Evolutionary conservation across 352 stramenopile genomes (phyloP).

Genomic region (Phytophthora agathidicida): DNA sequence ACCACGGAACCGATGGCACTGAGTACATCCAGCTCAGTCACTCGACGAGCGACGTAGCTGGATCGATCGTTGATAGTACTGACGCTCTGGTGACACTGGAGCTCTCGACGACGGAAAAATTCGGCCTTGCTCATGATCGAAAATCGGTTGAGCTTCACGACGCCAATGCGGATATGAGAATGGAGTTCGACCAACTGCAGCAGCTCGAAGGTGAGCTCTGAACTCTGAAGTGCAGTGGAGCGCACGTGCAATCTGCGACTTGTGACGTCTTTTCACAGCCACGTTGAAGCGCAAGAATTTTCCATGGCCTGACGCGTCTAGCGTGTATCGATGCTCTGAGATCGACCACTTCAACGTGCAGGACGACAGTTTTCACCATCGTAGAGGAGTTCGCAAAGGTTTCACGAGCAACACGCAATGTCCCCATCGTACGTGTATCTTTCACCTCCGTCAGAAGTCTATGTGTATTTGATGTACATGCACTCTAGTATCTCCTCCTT

Average conservation of each 20-base stretch:
- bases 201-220: background rate
- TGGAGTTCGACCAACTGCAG: background rate
- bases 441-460: background rate
- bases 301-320: slow-evolving; percentile 12
- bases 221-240: slow-evolving; percentile 9
- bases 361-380: slow-evolving; percentile 5
- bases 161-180: slow-evolving; percentile 12
- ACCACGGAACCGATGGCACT: slow-evolving; percentile 12
- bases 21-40: slow-evolving; percentile 15
- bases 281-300: slow-evolving; percentile 30
- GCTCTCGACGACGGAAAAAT: slow-evolving; percentile 17
- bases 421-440: slow-evolving; percentile 2
- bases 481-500: background rate
- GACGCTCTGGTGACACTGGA: slow-evolving; percentile 10
- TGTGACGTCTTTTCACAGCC: slow-evolving; percentile 19
- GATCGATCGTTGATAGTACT: slow-evolving; percentile 15
- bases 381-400: background rate
- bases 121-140: background rate
- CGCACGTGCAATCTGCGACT: slow-evolving; percentile 16
- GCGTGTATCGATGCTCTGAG: slow-evolving; percentile 4
- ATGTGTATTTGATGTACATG: slow-evolving; percentile 1
- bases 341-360: slow-evolving; percentile 15
- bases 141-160: background rate
- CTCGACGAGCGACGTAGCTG: slow-evolving; percentile 19
- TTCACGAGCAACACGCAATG: slow-evolving; percentile 10